A percentile compares a stretch with the other conserved stretches of the same genome.
These are phyloP conservation scores for Globisporangium takayamanum DNA, from an alignment of 352 stramenopile genomes.

Conservation along the genomic window DNA sequence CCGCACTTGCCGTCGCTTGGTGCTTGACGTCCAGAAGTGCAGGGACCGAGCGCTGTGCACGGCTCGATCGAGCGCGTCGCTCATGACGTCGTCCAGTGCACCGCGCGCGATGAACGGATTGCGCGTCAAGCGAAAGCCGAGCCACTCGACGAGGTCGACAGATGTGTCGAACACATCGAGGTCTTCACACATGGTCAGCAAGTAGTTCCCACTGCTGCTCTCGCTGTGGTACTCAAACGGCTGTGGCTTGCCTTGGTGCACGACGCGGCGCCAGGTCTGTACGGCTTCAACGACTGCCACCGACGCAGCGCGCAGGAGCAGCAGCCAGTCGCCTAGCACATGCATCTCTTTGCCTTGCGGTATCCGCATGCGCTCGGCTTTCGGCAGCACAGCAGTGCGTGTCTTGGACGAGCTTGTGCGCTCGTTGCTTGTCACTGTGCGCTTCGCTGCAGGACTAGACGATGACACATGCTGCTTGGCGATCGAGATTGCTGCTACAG, in stretches of 20 bases:
- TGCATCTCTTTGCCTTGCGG: conserved; percentile 42
- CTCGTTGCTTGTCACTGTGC: background rate
- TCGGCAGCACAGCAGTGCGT: background rate
- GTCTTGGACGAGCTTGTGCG: background rate
- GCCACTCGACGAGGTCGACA: conserved; percentile 37
- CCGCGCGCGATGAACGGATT: conserved; percentile 48
- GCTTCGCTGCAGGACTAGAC: background rate
- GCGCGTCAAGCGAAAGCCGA: conserved; percentile 40
- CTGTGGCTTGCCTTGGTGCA: conserved; percentile 27
- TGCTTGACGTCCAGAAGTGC: conserved; percentile 23
- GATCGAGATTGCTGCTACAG: too few relatives aligned
- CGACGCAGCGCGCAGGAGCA: conserved; percentile 42
- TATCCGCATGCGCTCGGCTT: conserved; percentile 5
- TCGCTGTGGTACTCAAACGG: conserved; percentile 27
- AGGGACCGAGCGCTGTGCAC: conserved; percentile 19
- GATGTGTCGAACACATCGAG: conserved; percentile 42
- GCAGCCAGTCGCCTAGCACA: conserved; percentile 44
- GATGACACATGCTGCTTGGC: too few relatives aligned
- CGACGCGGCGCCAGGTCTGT: conserved; percentile 25
- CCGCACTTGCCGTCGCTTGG: conserved; percentile 16
- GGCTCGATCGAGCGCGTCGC: conserved; percentile 5
- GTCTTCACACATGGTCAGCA: conserved; percentile 50
- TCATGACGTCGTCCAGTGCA: conserved; percentile 25
- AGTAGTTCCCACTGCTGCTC: conserved; percentile 28
- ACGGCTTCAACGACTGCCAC: conserved; percentile 55